Evolutionary conservation across 2,329 filamentous ascomycete genomes (phyloP).

Genomic region (Akanthomyces lecanii): DNA sequence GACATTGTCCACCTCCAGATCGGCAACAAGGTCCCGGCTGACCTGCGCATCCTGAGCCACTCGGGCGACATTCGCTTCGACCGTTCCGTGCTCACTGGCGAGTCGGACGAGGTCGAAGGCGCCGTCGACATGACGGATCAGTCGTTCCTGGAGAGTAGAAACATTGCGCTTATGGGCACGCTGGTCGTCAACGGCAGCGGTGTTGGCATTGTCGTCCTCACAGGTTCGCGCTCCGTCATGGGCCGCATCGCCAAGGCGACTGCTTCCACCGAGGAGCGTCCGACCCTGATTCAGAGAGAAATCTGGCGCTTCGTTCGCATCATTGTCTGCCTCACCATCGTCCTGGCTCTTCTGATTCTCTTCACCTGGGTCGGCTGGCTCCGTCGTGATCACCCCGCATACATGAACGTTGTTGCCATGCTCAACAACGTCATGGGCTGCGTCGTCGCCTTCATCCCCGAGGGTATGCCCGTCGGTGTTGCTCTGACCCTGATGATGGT

Average conservation of each 20-base stretch:
- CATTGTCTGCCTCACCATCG: slow-evolving; percentile 36
- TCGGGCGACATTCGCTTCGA: slow-evolving; percentile 42
- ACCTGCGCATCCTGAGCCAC: slow-evolving; percentile 39
- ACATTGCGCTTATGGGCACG: slow-evolving; percentile 42
- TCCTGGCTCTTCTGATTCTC: slow-evolving; percentile 37
- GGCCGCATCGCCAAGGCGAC: slow-evolving; percentile 37
- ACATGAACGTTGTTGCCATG: slow-evolving; percentile 41
- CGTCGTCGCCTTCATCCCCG: slow-evolving; percentile 37
- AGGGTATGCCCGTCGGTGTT: slow-evolving; percentile 38
- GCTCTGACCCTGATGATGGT: slow-evolving; percentile 40
- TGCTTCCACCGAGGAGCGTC: slow-evolving; percentile 32
- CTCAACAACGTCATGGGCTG: slow-evolving; percentile 44
- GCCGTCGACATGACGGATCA: slow-evolving; percentile 35
- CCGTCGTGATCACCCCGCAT: slow-evolving; percentile 31
- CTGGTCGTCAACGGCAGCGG: slow-evolving; percentile 39
- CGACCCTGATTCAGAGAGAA: slow-evolving; percentile 39
- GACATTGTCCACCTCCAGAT: slow-evolving; percentile 43
- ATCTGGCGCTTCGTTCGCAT: slow-evolving; percentile 42
- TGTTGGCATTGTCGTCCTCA: slow-evolving; percentile 37
- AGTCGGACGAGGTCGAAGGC: slow-evolving; percentile 39
- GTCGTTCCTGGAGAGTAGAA: slow-evolving; percentile 41
- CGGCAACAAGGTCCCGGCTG: slow-evolving; percentile 46
- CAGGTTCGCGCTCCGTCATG: slow-evolving; percentile 38
- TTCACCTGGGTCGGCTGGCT: slow-evolving; percentile 44
- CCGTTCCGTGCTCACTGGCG: slow-evolving; percentile 38